Conservation (phyloP, 2,329 filamentous ascomycete genomes). For the Fusarium illudens region DNA sequence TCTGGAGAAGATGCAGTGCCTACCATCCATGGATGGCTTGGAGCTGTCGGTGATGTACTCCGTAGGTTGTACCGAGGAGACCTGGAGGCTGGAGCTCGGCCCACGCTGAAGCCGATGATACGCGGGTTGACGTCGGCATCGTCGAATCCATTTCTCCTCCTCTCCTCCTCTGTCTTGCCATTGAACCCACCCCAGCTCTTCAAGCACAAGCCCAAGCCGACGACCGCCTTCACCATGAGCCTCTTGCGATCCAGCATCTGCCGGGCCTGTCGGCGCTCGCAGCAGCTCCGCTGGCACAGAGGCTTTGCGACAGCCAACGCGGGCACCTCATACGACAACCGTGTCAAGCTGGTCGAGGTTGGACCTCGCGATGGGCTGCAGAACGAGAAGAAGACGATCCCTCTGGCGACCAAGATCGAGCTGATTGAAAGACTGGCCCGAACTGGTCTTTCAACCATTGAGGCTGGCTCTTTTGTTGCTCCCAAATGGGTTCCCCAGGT, state of each 20-base stretch:
- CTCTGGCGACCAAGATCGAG: slow-evolving; percentile 77
- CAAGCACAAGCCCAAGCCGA: not conserved
- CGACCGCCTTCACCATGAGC: slow-evolving; percentile 42
- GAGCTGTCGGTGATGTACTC: not conserved
- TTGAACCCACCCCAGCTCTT: slow-evolving; percentile 3
- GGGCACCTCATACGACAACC: slow-evolving; percentile 49
- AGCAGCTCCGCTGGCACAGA: slow-evolving; percentile 44
- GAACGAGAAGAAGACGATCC: slow-evolving; percentile 78
- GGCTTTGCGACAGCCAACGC: slow-evolving; percentile 53
- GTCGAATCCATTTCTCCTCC: slow-evolving; percentile 16
- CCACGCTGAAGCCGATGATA: slow-evolving; percentile 44
- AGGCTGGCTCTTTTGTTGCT: slow-evolving; percentile 83
- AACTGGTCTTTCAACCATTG: slow-evolving; percentile 77
- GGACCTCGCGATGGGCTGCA: slow-evolving; percentile 87
- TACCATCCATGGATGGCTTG: not conserved
- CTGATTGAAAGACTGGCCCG: slow-evolving; percentile 73
- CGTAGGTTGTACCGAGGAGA: not conserved
- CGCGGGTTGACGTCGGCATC: slow-evolving; percentile 37
- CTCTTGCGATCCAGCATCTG: slow-evolving; percentile 50
- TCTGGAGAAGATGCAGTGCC: slow-evolving; percentile 5
- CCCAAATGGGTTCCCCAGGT: slow-evolving; percentile 89
- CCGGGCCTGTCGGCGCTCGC: slow-evolving; percentile 50
- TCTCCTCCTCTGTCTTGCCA: slow-evolving; percentile 13
- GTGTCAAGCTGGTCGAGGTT: slow-evolving; percentile 78
- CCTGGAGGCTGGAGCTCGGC: slow-evolving; percentile 33